Evolutionary conservation across 129 eudicot genomes (phyloP), one percentile per base, ranked within the genome.

Genomic region (Pulicaria dysenterica): DNA sequence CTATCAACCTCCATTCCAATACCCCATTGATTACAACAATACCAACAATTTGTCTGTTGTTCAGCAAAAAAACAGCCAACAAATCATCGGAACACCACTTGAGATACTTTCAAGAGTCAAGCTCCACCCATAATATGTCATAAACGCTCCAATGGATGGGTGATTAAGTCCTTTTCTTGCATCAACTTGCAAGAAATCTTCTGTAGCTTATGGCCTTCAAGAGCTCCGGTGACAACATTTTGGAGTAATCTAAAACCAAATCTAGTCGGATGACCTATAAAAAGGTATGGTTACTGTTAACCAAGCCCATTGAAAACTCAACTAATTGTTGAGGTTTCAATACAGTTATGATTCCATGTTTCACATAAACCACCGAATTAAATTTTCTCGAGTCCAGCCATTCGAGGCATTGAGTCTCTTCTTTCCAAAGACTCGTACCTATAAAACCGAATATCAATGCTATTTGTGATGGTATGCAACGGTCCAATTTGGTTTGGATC

Each of bases 231-330:
- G 64, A 71, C 14, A 69, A 65, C 38, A 69, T 9, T 1, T 44
- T 46, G 3, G 76, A 61, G 37, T 77, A 76, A 0, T 64, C 71
- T 0, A 24, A 2, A 11, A 76, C 62, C 11, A 67, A 17, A 40
- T 77, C 81, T 0, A 69, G 58, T 55, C 81, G 65, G 50, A 77
- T 61, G 49, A 77, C 51, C 81, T 76, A 77, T 59, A 77, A 55
- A 49, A 77, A 77, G 16, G 56, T 19, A 5, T 76, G 54, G 17
- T 76, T 67, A 50, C 80, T 67, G 8, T 55, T 76, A 11, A 61
- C 74, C 5, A 76, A 60, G 4, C 80, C 80, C 80, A 74, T 67
- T 8, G 80, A 70, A 38, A 76, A 76, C 44, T 76, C 80, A 1
- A 44, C 49, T 68, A 76, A 42, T 13, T 76, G 75, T 1, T 76